Evolutionary conservation across 106 monocot genomes (phyloP), one percentile per base, ranked within the genome.

Genomic region (Chionographis japonica): DNA sequence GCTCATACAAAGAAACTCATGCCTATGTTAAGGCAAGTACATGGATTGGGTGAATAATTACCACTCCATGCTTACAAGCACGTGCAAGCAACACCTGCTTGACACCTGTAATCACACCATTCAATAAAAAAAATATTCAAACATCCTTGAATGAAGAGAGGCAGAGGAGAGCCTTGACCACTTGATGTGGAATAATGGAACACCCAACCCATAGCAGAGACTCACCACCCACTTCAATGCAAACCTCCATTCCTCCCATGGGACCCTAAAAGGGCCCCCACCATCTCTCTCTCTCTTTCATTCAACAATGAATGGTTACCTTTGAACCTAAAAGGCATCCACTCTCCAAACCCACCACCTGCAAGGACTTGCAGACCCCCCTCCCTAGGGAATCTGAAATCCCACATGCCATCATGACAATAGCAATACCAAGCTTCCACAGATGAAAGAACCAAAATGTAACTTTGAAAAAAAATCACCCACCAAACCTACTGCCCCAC

Each of bases 351-450:
- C 39, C 37, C 50, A 17, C 40, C n/a, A 18, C 60, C 52, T 57
- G 14, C 41, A 18, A 62, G 65, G 15, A 73, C 40, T 58, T 43
- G 15, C 46, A 62, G 70, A 61, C 40, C 46, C 52, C 69, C 56
- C 74, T 37, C 58, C 74, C 74, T 53, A 58, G 66, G 66, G 74
- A 66, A 66, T 66, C 62, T 60, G 37, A 46, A 67, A 73, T 36
- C 56, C 63, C 35, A 27, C 10, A 27, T 56, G 35, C 42, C 69
- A 74, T 52, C 57, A 68, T 59, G 66, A 56, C 57, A 56, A 19
- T 65, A 20, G 37, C 18, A 36, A 56, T 65, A 43, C 12, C 54
- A 55, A 63, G 17, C 41, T 40, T 54, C 64, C 54, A 54, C 42
- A 46, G 36, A 43, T 37, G n/a, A 64, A 50, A 75, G 3, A 71